A percentile compares a stretch with the other conserved stretches of the same genome.
These are phyloP conservation scores for Benincasa hispida DNA, from an alignment of 306 rosid genomes.

Conservation along the genomic window DNA sequence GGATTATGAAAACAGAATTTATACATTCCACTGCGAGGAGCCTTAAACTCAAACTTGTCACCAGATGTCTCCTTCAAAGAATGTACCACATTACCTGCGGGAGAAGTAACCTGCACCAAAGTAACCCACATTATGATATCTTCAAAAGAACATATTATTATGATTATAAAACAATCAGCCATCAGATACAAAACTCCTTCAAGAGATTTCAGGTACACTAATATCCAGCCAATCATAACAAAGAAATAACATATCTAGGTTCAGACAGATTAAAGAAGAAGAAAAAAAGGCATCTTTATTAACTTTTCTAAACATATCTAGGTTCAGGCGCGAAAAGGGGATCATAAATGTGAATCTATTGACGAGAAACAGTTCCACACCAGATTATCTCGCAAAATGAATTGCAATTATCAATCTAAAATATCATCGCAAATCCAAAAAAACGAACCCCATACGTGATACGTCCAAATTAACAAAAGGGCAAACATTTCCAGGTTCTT, in stretches of 20 bases:
- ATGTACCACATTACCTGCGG: conserved; percentile 57
- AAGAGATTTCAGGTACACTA: background rate
- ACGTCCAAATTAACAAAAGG: background rate
- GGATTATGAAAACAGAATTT: conserved; percentile 95
- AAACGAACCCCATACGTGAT: background rate
- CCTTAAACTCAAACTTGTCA: conserved; percentile 78
- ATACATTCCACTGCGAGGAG: conserved; percentile 84
- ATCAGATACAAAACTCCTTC: background rate
- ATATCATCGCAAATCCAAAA: background rate
- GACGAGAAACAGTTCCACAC: background rate
- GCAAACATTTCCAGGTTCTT: background rate
- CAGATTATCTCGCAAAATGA: background rate
- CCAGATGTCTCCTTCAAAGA: conserved; percentile 78
- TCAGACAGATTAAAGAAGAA: background rate
- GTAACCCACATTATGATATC: conserved; percentile 16
- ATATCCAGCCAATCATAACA: background rate
- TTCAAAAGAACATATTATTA: background rate
- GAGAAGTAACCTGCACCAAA: conserved; percentile 63
- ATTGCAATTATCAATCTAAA: background rate
- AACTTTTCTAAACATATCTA: background rate
- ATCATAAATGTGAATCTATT: background rate
- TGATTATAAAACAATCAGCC: background rate
- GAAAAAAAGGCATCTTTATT: background rate
- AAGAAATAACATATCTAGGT: background rate
- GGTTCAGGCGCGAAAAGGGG: background rate